Base-by-base conservation (phyloP, 345 rosid genomes). In the Odontarrhena argentea region DNA sequence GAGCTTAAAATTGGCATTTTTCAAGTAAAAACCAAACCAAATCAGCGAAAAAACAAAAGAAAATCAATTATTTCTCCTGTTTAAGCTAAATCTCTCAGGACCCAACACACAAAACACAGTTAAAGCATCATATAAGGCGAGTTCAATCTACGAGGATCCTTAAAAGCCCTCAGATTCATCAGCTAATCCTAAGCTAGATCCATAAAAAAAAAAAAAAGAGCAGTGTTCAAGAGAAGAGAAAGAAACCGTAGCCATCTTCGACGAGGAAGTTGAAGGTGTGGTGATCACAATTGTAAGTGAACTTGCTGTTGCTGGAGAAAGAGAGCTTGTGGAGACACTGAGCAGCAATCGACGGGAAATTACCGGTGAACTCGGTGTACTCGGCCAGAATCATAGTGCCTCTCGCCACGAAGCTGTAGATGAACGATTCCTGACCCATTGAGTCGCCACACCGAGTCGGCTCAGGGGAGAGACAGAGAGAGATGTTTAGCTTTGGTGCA, bases 181-280 rank as follows among this genome's bases (percentile, higher is more conserved):
- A n/a, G n/a, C n/a, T n/a, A n/a, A n/a, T n/a, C n/a, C n/a, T n/a
- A n/a, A n/a, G n/a, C n/a, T n/a, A n/a, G n/a, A n/a, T n/a, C n/a
- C n/a, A n/a, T n/a, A 0, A n/a, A n/a, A n/a, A n/a, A n/a, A n/a
- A n/a, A n/a, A n/a, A n/a, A n/a, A n/a, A 18, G 50, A 59, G 9
- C 8, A 2, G 13, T 13, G 10, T 38, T 51, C 54, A 38, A 44
- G 22, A 12, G 14, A 53, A 14, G 35, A 38, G 36, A 30, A 55
- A 25, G 15, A 53, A 76, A 93, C 98, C 89, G 62, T 79, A 93
- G 57, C 98, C 98, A 65, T 93, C 91, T 73, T 93, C 91, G 32
- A 93, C 87, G 46, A 94, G 91, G 80, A 94, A 94, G 65, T 94
- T 94, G 80, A 94, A 90, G 74, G 97, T 86, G 68, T 94, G 99